Evolutionary conservation across 106 monocot genomes (phyloP), one percentile per base, ranked within the genome.

Genomic region (Dendrobium chrysotoxum): DNA sequence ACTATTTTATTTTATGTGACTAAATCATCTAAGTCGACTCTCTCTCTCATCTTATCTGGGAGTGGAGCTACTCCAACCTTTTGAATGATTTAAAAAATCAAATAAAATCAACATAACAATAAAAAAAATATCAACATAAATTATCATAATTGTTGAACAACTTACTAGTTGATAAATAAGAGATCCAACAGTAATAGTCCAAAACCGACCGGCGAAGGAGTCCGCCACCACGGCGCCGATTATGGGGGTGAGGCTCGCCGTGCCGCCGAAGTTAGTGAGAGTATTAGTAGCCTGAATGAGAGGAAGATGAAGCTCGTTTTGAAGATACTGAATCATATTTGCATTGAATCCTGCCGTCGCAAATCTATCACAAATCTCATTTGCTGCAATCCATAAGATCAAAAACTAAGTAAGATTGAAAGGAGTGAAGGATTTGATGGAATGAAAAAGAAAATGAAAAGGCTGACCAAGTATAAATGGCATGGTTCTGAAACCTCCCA

Each of bases 171-270:
- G 89, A 72, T 89, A 93, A 78, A 91, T 61, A 45, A 91, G 1
- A 58, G 93, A 91, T 40, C 85, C 88, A n/a, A 82, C 65, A 16
- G 86, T 79, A 5, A 93, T 91, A 40, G 89, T 89, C 89, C 91
- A 93, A 83, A 93, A 93, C 20, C 93, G 86, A 61, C 93, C 93
- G 54, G 89, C 90, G 77, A 91, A 90, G 28, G 90, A 88, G 85
- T 93, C 93, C 35, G 93, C 88, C 23, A 89, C 65, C 9, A 93
- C 78, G 10, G 85, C 93, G 1, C 91, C 93, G 38, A 90, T 17
- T 38, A 93, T 84, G 18, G 93, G 84, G 28, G 89, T 89, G n/a
- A 89, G 45, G 83, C 82, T 83, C 0, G 91, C 72, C 0, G 93
- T 89, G 77, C 93, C 93, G 67, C 78, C 45, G 72, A 89, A 91